A percentile compares a stretch with the other conserved stretches of the same genome.
Conservation (phyloP, 495 filamentous ascomycete species). For the Cercophora scortea region DNA sequence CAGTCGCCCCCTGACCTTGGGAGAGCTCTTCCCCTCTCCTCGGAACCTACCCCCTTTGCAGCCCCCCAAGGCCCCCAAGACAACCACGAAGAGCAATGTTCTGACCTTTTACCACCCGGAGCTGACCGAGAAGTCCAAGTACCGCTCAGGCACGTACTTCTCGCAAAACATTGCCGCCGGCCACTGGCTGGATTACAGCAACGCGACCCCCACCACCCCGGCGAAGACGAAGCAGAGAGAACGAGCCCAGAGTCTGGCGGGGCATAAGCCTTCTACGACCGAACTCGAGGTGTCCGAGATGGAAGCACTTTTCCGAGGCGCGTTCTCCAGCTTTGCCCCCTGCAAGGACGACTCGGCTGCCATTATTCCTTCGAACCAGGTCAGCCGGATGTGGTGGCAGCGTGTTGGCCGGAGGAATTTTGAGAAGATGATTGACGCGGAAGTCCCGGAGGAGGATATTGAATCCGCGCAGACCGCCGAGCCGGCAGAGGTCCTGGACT, state of each 20-base stretch:
- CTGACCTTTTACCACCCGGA: slow-evolving; percentile 57
- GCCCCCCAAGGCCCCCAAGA: slow-evolving; percentile 62
- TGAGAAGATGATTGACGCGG: slow-evolving; percentile 34
- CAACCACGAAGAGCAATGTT: slow-evolving; percentile 50
- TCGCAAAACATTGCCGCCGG: slow-evolving; percentile 51
- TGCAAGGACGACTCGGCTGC: slow-evolving; percentile 71
- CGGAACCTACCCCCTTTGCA: slow-evolving; percentile 56
- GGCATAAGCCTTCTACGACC: slow-evolving; percentile 44
- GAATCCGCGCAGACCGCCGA: slow-evolving; percentile 17
- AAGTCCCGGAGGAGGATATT: slow-evolving; percentile 30
- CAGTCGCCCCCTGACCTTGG: slow-evolving; percentile 56
- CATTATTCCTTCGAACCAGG: slow-evolving; percentile 60
- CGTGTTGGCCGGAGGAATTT: slow-evolving; percentile 57
- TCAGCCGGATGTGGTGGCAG: slow-evolving; percentile 82
- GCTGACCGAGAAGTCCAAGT: slow-evolving; percentile 44
- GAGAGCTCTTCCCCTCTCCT: slow-evolving; percentile 73
- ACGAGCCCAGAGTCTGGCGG: slow-evolving; percentile 60
- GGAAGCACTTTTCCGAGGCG: slow-evolving; percentile 69
- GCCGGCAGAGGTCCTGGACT: slow-evolving; percentile 18
- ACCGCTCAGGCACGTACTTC: slow-evolving; percentile 46
- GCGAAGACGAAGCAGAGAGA: slow-evolving; percentile 63
- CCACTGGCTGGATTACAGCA: slow-evolving; percentile 62
- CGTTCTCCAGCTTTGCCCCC: slow-evolving; percentile 84
- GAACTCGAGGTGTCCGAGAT: slow-evolving; percentile 55
- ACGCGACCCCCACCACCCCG: slow-evolving; percentile 48